Percentiles rank a stretch among this genome's conserved stretches.
These are phyloP conservation scores for Flaveria sonorensis DNA, from an alignment of 129 eudicot species.

Conservation along the genomic window DNA sequence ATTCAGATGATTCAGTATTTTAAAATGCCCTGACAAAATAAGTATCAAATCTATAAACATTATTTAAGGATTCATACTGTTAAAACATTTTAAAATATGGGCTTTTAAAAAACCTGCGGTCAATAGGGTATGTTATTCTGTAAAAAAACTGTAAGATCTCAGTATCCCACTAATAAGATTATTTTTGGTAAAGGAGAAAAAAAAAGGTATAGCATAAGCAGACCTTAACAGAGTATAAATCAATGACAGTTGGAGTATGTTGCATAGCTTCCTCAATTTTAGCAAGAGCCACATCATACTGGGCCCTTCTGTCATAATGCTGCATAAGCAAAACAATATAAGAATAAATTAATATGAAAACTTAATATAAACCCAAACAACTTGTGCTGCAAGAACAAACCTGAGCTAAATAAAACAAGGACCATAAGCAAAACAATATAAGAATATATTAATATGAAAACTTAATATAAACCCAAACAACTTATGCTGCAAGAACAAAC, in stretches of 20 bases:
- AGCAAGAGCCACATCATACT: slow-evolving; percentile 62
- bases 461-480: not conserved
- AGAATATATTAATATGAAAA: not conserved
- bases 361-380: not conserved
- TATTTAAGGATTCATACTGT: not conserved
- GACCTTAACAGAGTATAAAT: slow-evolving; percentile 86
- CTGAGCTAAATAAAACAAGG: slow-evolving; percentile 88
- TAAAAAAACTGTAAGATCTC: not conserved
- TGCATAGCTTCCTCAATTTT: slow-evolving; percentile 87
- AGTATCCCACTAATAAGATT: not conserved
- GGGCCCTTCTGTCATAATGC: slow-evolving; percentile 90
- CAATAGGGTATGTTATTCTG: not conserved
- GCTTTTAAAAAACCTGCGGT: not conserved
- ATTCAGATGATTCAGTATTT: not conserved
- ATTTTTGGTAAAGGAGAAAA: not conserved
- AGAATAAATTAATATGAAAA: not conserved
- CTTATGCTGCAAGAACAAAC: slow-evolving; percentile 32
- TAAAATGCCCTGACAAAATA: not conserved
- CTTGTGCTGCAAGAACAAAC: slow-evolving; percentile 30
- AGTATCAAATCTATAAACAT: not conserved
- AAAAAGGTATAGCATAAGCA: slow-evolving; percentile 18
- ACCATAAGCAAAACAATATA: slow-evolving; percentile 49
- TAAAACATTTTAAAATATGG: not conserved
- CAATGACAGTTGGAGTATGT: slow-evolving; percentile 96
- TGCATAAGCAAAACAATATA: slow-evolving; percentile 43